Conservation (phyloP, 805 yeast genomes). For the Candida maris region DNA sequence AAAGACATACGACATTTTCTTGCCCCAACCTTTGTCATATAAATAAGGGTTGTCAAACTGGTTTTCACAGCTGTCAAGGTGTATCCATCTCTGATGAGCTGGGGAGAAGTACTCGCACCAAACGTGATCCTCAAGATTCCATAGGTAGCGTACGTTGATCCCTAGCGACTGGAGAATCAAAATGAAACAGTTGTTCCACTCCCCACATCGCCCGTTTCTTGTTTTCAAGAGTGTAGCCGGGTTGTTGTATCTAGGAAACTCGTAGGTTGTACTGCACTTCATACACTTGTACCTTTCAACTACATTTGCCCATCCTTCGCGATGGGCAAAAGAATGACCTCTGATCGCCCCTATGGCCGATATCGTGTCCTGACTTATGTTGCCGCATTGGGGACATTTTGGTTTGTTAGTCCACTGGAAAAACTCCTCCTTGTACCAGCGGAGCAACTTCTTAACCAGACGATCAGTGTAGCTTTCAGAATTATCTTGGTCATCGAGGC, state of each 20-base stretch:
- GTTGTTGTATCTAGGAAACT: conserved; percentile 77
- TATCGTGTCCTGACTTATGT: conserved; percentile 38
- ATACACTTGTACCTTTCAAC: conserved; percentile 66
- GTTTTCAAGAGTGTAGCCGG: conserved; percentile 59
- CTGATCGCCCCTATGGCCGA: conserved; percentile 33
- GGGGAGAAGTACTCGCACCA: conserved; percentile 89
- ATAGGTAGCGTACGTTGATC: conserved; percentile 62
- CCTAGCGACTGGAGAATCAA: conserved; percentile 66
- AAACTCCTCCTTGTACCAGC: conserved; percentile 74
- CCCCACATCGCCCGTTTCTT: conserved; percentile 85
- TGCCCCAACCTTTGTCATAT: conserved; percentile 87
- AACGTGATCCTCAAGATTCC: conserved; percentile 93
- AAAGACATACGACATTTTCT: conserved; percentile 83
- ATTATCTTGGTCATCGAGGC: conserved; percentile 32
- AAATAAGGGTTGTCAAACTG: conserved; percentile 78
- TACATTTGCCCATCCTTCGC: conserved; percentile 47
- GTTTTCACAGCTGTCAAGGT: conserved; percentile 84
- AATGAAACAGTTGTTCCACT: conserved; percentile 86
- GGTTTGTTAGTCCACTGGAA: conserved; percentile 83
- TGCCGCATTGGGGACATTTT: conserved; percentile 51
- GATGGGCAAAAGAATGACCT: conserved; percentile 44
- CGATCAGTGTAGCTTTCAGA: conserved; percentile 49
- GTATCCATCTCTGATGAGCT: conserved; percentile 69
- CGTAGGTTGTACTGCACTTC: conserved; percentile 41
- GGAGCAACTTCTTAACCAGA: conserved; percentile 52